phyloP scores from a whole-genome alignment of 2,329 filamentous ascomycete species.

The Aspergillus neotritici region DNA sequence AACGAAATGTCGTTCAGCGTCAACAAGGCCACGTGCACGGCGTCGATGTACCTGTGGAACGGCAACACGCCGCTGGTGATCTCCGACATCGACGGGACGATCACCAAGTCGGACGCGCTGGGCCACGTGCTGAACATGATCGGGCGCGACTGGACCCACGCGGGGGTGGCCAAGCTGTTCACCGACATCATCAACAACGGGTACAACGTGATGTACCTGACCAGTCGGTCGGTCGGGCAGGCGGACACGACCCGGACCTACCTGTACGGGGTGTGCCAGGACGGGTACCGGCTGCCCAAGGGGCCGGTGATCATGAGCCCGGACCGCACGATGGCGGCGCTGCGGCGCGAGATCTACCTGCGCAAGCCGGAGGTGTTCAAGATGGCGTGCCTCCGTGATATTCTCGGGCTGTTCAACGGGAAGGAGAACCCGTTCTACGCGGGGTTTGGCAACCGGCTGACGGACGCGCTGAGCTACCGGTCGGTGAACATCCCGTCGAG shows the following conservation, averaged over 20 bases:
- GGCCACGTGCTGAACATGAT: constrained; percentile 96
- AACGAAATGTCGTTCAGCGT: constrained; percentile 96
- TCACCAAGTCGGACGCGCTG: constrained; percentile 89
- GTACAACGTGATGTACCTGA: constrained; percentile 98
- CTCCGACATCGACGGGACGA: constrained; percentile 97
- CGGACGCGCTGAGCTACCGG: constrained; percentile 91
- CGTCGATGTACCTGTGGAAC: constrained; percentile 90
- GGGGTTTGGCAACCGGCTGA: constrained; percentile 92
- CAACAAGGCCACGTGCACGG: constrained; percentile 85
- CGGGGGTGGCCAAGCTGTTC: constrained; percentile 94
- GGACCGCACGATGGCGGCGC: constrained; percentile 86
- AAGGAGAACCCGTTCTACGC: constrained; percentile 86
- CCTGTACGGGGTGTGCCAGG: constrained; percentile 81
- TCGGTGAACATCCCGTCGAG: constrained; percentile 92
- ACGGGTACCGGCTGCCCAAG: constrained; percentile 75
- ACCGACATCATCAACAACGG: constrained; percentile 92
- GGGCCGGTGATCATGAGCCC: constrained; percentile 94
- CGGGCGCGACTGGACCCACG: constrained; percentile 94
- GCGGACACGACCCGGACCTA: constrained; percentile 87
- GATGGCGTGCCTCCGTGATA: constrained; percentile 95
- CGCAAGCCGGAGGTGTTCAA: constrained; percentile 98
- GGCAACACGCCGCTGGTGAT: constrained; percentile 91
- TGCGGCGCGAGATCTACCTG: constrained; percentile 87
- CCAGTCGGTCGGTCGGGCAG: constrained; percentile 86
- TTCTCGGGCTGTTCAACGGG: constrained; percentile 76